phyloP scores from a whole-genome alignment of 2,329 filamentous ascomycete species.

The Parastagonospora nodorum region DNA sequence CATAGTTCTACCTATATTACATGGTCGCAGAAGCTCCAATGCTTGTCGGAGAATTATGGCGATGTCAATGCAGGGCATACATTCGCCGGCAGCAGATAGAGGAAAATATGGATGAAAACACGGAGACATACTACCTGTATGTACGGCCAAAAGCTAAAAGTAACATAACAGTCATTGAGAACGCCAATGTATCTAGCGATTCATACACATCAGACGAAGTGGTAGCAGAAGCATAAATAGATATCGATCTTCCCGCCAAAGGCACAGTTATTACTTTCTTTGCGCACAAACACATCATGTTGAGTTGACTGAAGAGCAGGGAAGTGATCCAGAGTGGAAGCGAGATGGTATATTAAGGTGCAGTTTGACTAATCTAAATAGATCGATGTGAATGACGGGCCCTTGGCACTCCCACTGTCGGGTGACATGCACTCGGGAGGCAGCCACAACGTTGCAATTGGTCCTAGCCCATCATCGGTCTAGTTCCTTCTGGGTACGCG shows the following conservation, averaged over 20 bases:
- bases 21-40: no score
- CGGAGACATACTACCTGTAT: no score
- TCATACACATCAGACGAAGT: no score
- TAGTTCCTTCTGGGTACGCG: background rate
- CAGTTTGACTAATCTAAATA: slow-evolving; percentile 22
- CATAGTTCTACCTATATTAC: no score
- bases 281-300: background rate
- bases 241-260: slow-evolving; percentile 1
- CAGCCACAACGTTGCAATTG: slow-evolving; percentile 3
- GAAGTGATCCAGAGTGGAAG: slow-evolving; percentile 4
- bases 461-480: slow-evolving; percentile 1
- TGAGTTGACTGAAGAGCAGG: background rate
- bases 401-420: slow-evolving; percentile 5
- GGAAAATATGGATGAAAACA: no score
- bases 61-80: no score
- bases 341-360: slow-evolving; percentile 14
- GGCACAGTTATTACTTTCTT: background rate
- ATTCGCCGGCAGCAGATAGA: no score
- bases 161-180: no score
- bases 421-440: slow-evolving; percentile 6
- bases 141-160: no score
- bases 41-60: no score
- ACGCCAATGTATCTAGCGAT: no score
- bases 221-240: background rate
- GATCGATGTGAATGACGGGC: slow-evolving; percentile 4